phyloP scores from a whole-genome alignment of 2,329 filamentous ascomycete species.

The Aspergillus sergii region DNA sequence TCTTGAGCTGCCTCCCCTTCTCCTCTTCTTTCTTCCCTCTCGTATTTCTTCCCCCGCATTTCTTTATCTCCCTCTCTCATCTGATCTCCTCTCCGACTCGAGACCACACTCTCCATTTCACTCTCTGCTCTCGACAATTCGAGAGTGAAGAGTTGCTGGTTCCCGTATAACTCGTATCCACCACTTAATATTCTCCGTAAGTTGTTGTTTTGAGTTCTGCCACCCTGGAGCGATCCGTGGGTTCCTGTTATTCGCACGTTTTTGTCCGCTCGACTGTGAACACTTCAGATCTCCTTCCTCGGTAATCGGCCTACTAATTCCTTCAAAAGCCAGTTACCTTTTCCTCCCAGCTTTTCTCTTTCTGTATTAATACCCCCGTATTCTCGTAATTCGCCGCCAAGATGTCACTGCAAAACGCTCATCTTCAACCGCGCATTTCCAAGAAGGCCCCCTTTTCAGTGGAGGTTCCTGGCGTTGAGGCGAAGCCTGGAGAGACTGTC shows the following conservation, averaged over 20 bases:
- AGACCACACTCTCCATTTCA: not conserved
- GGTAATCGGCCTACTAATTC: not conserved
- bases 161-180: not conserved
- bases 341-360: not conserved
- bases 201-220: constrained; percentile 9
- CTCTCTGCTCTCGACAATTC: not conserved
- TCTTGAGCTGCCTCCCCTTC: not conserved
- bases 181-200: constrained; percentile 2
- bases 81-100: not conserved
- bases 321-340: not conserved
- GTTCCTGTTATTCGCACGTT: not conserved
- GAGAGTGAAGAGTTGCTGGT: not conserved
- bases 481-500: constrained; percentile 78
- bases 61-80: constrained; percentile 1
- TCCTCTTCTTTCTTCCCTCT: constrained; percentile 5
- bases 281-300: not conserved
- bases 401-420: constrained; percentile 36
- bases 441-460: constrained; percentile 75
- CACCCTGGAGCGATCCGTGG: constrained; percentile 4
- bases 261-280: not conserved
- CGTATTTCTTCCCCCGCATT: not conserved
- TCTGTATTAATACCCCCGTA: not conserved
- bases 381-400: constrained; percentile 16
- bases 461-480: constrained; percentile 68
- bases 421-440: constrained; percentile 54